Percentiles rank a stretch among this genome's conserved stretches.
Evolutionary conservation across 345 rosid genomes (phyloP).

Genomic region (Balakata baccata): DNA sequence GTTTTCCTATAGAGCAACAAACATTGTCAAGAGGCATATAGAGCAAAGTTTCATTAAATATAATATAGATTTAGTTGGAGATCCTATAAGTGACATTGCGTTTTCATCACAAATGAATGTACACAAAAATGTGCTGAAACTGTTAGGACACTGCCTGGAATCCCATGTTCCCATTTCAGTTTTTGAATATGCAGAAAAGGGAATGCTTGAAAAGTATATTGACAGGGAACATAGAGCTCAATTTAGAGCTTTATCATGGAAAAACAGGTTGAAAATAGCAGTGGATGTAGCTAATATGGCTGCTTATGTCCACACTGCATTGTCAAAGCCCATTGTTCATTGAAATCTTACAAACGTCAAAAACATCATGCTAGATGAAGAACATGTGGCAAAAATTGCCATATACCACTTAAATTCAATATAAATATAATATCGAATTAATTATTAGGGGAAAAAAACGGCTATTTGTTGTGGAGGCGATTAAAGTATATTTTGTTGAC

Average conservation of each 20-base stretch:
- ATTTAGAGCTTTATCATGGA: background rate
- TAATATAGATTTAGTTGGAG: no score
- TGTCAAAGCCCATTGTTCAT: background rate
- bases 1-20: background rate
- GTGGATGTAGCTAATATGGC: background rate
- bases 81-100: background rate
- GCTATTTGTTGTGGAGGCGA: no score
- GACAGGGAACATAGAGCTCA: background rate
- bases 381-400: background rate
- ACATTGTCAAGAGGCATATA: no score
- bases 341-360: background rate
- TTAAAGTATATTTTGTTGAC: no score
- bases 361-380: background rate
- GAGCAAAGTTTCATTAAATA: no score
- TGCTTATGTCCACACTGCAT: slow-evolving; percentile 5
- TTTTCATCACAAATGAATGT: background rate
- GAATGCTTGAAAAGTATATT: background rate
- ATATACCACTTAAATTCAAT: no score
- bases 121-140: slow-evolving; percentile 1
- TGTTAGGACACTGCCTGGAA: slow-evolving; percentile 6
- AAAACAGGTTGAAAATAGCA: background rate
- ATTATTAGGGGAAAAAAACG: no score
- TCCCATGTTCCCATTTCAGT: background rate
- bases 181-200: slow-evolving; percentile 2
- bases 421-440: no score